Evolutionary conservation across 257 asterid species (phyloP).

Genomic region (Solanum sitiens): DNA sequence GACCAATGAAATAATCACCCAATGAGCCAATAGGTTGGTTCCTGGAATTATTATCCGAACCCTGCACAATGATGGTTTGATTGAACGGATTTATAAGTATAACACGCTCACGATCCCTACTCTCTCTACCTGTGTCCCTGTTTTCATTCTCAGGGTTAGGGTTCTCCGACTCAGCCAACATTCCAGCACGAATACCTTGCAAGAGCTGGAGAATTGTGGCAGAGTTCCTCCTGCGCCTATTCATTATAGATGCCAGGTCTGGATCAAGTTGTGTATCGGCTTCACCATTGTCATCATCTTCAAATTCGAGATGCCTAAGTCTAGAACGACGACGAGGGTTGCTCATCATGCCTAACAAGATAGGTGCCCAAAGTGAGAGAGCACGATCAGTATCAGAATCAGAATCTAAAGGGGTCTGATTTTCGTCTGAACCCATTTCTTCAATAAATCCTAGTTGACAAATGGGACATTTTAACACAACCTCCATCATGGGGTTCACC

Average conservation of each 20-base stretch:
- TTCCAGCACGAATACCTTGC: conserved; percentile 54
- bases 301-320: conserved; percentile 32
- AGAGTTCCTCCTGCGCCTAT: conserved; percentile 57
- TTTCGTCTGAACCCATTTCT: conserved; percentile 33
- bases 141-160: conserved; percentile 8
- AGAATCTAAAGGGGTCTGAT: conserved; percentile 20
- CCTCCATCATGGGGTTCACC: conserved; percentile 53
- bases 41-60: conserved; percentile 17
- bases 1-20: conserved; percentile 73
- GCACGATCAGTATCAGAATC: conserved; percentile 49
- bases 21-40: conserved; percentile 46
- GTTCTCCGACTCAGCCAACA: conserved; percentile 29
- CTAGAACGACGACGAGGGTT: conserved; percentile 36
- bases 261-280: conserved; percentile 33
- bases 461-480: conserved; percentile 63
- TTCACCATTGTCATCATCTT: conserved; percentile 10
- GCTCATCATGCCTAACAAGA: conserved; percentile 66
- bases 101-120: conserved; percentile 30
- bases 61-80: conserved; percentile 53
- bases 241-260: conserved; percentile 39
- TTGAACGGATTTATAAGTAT: conserved; percentile 63
- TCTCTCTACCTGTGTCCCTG: conserved; percentile 12
- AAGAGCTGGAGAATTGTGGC: conserved; percentile 65
- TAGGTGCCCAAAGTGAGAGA: conserved; percentile 84
- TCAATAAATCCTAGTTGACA: conserved; percentile 76